Base-by-base conservation (phyloP, 805 yeast species). In the Candida schatavii region DNA sequence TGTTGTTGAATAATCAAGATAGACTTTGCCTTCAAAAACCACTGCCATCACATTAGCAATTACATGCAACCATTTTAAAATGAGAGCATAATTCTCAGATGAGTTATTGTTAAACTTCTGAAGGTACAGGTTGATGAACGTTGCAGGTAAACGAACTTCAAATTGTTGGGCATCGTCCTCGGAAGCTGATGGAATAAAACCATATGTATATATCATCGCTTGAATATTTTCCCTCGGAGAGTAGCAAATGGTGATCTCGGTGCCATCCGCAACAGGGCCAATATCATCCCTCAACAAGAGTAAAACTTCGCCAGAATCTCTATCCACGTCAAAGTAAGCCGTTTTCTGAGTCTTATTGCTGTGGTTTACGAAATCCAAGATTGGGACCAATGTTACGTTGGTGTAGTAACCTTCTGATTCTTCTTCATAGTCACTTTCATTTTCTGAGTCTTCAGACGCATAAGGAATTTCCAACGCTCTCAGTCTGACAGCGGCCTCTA, bases 281-380 rank as follows among this genome's bases (percentile, higher is more conserved):
- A 37, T 32, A 18, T 26, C 35, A 2, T 30, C 37, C 11, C 43
- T 47, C 75, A 41, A 83, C 75, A 56, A 86, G 82, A 96, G 88
- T 81, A 77, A 55, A 3, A 73, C 56, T 14, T 70, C 64, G 6
- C 61, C 59, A 30, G 64, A 57, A 2, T 66, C 70, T n/a, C 65
- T 70, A 37, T 73, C 74, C 1, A 81, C 82, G 31, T 75, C 91
- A 59, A 82, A 84, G 48, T 65, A 71, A 0, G 85, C 77, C 56
- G 80, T 81, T 35, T 65, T 62, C 21, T 50, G 30, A 17, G 55
- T 58, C 1, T 39, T 33, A 43, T 65, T 66, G 33, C 64, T 61
- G 54, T 84, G 91, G 55, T 84, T 84, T 4, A 75, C 85, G 67
- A 77, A 84, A 57, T 84, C 91, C 23, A 84, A 50, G 1, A 81